These are phyloP conservation scores for Circinella minor DNA, from an alignment of 371 early-diverging fungal species.

Conservation along the genomic window DNA sequence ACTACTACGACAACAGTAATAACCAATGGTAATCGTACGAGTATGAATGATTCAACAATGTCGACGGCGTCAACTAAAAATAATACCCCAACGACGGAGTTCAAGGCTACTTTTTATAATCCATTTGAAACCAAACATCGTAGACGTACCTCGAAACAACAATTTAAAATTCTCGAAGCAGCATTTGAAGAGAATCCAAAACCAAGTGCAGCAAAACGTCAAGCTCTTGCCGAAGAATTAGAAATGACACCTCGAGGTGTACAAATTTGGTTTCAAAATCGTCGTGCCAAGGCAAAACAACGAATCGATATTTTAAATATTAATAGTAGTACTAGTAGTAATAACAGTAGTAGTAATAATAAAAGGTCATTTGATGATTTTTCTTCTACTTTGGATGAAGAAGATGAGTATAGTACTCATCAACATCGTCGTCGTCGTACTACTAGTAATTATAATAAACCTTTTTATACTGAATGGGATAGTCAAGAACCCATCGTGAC, in stretches of 20 bases:
- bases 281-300: conserved; percentile 80
- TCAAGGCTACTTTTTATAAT: conserved; percentile 71
- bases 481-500: conserved; percentile 25
- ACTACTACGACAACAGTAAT: no score
- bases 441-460: conserved; percentile 6
- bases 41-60: no score
- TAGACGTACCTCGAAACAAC: conserved; percentile 69
- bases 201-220: conserved; percentile 68
- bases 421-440: conserved; percentile 12
- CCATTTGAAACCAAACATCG: conserved; percentile 82
- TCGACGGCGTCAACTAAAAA: no score
- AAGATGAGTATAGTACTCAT: neutral
- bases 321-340: no score
- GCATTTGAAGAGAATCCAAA: conserved; percentile 74
- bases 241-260: conserved; percentile 89
- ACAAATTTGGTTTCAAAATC: conserved; percentile 99
- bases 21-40: no score
- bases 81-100: conserved; percentile 15
- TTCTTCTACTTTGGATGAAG: no score
- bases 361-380: conserved; percentile 6
- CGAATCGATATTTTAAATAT: neutral
- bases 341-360: neutral
- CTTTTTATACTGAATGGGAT: conserved; percentile 25
- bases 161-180: conserved; percentile 70
- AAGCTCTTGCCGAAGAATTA: conserved; percentile 70